Conservation (phyloP, 331 rosid genomes). For the Telfairia occidentalis region DNA sequence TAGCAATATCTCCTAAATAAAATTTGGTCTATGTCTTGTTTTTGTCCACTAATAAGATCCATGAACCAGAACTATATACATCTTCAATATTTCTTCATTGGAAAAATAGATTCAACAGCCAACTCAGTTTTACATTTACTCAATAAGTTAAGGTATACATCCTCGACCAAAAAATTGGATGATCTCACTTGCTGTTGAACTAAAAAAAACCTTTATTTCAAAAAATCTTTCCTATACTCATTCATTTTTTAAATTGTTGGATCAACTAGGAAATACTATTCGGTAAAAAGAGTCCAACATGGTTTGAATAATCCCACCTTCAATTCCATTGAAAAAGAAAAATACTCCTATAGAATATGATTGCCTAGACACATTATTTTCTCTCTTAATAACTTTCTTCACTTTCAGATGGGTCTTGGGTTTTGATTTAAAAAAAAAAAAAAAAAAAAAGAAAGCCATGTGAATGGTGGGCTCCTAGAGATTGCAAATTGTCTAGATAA, state of each 20-base stretch:
- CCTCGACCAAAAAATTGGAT: too few relatives aligned
- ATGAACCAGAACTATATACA: background rate
- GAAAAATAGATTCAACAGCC: background rate
- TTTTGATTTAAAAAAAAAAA: background rate
- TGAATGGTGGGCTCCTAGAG: conserved; percentile 4
- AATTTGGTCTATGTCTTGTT: background rate
- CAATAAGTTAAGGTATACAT: too few relatives aligned
- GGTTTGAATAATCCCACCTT: background rate
- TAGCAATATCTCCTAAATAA: background rate
- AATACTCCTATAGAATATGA: too few relatives aligned
- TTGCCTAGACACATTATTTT: too few relatives aligned
- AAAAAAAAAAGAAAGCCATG: background rate
- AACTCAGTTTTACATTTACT: background rate
- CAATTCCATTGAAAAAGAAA: background rate
- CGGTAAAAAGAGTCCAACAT: background rate
- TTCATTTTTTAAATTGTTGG: too few relatives aligned
- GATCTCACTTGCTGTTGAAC: too few relatives aligned
- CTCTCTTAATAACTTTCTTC: background rate
- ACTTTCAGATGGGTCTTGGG: background rate
- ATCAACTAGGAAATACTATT: too few relatives aligned
- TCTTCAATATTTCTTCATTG: background rate
- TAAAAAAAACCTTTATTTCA: background rate
- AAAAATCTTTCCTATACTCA: too few relatives aligned
- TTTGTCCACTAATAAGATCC: background rate
- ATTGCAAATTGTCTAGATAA: background rate